A percentile compares a stretch with the other conserved stretches of the same genome.
Conservation (phyloP, 805 yeast species). For the Ogataea nakhonphanomensis region DNA sequence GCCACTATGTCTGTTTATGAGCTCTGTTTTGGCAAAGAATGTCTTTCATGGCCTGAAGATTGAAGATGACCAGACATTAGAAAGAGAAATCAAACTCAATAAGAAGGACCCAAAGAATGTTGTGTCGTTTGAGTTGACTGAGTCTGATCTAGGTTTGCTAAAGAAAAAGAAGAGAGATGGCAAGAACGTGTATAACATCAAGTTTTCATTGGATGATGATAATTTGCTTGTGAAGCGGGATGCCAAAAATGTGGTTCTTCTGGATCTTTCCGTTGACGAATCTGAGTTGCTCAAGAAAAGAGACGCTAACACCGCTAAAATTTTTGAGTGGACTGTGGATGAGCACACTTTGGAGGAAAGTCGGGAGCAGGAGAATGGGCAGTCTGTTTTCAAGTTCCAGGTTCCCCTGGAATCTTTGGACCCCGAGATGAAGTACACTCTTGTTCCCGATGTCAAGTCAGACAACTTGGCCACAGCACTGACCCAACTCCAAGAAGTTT, state of each 20-base stretch:
- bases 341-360: slow-evolving; percentile 2
- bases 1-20: slow-evolving; percentile 4
- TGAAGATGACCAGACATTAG: slow-evolving; percentile 8
- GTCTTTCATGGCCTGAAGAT: slow-evolving; percentile 14
- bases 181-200: slow-evolving; percentile 8
- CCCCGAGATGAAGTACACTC: slow-evolving; percentile 14
- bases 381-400: slow-evolving; percentile 4
- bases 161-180: slow-evolving; percentile 15
- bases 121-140: slow-evolving; percentile 16
- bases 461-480: slow-evolving; percentile 37
- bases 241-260: slow-evolving; percentile 14
- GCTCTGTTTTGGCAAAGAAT: slow-evolving; percentile 14
- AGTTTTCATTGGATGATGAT: slow-evolving; percentile 6
- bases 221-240: slow-evolving; percentile 1
- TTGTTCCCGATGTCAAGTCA: slow-evolving; percentile 25
- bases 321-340: slow-evolving; percentile 6
- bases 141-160: slow-evolving; percentile 9
- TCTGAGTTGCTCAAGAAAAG: slow-evolving; percentile 8
- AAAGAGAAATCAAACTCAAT: slow-evolving; percentile 10
- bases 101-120: slow-evolving; percentile 25
- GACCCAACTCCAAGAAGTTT: slow-evolving; percentile 40
- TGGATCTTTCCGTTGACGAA: slow-evolving; percentile 12
- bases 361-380: slow-evolving; percentile 9
- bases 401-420: slow-evolving; percentile 1
- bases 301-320: slow-evolving; percentile 10